These are phyloP conservation scores for Saccharomyces kudriavzevii DNA, from an alignment of 805 yeast genomes.

Conservation along the genomic window DNA sequence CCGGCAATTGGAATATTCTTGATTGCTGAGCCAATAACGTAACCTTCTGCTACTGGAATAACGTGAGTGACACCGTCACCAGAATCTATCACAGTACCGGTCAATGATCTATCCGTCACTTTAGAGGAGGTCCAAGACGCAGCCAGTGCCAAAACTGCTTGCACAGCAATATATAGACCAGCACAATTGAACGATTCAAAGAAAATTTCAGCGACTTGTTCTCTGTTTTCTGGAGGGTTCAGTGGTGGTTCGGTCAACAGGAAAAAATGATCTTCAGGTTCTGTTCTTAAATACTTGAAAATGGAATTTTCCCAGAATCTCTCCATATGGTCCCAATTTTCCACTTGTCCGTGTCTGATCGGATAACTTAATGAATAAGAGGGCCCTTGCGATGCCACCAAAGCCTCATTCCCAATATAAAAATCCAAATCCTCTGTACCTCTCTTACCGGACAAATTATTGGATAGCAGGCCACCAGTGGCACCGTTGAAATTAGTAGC, in stretches of 20 bases:
- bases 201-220: conserved; percentile 97
- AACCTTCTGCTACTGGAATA: conserved; percentile 98
- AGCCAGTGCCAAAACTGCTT: conserved; percentile 95
- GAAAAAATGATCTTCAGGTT: conserved; percentile 97
- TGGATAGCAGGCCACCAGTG: conserved; percentile 23
- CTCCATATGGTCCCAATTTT: conserved; percentile 99
- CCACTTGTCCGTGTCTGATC: conserved; percentile 95
- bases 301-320: conserved; percentile 97
- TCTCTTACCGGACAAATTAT: conserved; percentile 54
- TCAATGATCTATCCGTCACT: conserved; percentile 87
- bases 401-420: conserved; percentile 91
- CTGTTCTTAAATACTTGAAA: conserved; percentile 92
- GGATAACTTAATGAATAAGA: conserved; percentile 84
- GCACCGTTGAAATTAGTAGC: conserved; percentile 29
- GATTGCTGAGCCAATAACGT: conserved; percentile 94
- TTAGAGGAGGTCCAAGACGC: conserved; percentile 98
- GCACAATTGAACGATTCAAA: conserved; percentile 98
- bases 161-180: conserved; percentile 96
- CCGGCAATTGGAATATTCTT: conserved; percentile 98
- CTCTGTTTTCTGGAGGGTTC: conserved; percentile 99
- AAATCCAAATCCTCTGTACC: conserved; percentile 93
- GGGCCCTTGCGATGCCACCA: conserved; percentile 85
- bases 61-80: conserved; percentile 96
- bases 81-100: conserved; percentile 96
- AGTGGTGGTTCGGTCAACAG: conserved; percentile 95